Evolutionary conservation across 768 basidiomycete genomes (phyloP), one percentile per base, ranked within the genome.

Genomic region (Agrocybe praecox): DNA sequence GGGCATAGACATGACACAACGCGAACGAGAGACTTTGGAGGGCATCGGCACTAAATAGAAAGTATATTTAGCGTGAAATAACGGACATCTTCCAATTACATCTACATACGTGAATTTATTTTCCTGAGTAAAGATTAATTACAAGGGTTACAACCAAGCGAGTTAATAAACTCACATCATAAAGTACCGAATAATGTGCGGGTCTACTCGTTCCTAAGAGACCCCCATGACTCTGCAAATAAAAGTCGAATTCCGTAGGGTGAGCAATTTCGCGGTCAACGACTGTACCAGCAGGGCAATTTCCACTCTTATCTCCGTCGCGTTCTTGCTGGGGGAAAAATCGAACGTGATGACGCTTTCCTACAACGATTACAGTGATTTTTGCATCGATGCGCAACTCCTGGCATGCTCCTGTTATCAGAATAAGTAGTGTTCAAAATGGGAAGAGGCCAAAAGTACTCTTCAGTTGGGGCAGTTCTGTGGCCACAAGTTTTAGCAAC

Each of bases 271-370:
- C 87, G 6, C 77, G 77, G 65, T 94, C 92, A n/a, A 92, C 81
- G 11, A 94, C 89, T 0, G 90, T 91, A 10, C 92, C 92, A 1
- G 92, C 92, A 1, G 82, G 84, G 61, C 86, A 88, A 62, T 94
- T 94, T 2, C 88, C 89, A 57, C 85, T 89, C 54, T 75, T 78
- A 61, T 93, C 91, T 0, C 74, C 82, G 9, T 87, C 81, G 7
- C 36, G 36, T 40, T 40, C 36, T 3, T 40, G 5, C 14, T 46
- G 29, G 14, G 18, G n/a, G 19, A 45, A 66, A 29, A 54, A 74
- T 65, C 84, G 76, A 49, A 86, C 78, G 52, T 88, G 87, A 65
- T 89, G 87, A 2, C 88, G 80, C 66, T 94, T 94, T 15, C 89
- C 91, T 7, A 94, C 92, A 22, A 94, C 77, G 49, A 93, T 81